Evolutionary conservation across 1,284 basidiomycete genomes (phyloP).

Genomic region (Takashimella koratensis): DNA sequence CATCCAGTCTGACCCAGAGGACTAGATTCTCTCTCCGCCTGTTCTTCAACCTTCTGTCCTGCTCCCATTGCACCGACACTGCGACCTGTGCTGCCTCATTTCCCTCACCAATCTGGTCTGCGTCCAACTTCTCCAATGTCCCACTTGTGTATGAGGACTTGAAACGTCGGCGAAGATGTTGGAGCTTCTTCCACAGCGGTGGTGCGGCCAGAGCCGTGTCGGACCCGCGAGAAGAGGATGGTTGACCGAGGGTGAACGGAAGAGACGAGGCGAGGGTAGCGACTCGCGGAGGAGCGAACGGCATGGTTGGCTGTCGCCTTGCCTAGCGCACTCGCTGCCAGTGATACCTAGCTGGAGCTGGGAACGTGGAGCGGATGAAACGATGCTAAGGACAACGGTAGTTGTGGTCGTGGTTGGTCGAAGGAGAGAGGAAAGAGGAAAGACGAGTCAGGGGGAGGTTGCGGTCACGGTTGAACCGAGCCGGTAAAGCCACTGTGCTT

Average conservation of each 20-base stretch:
- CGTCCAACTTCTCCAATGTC: neutral
- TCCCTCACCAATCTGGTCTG: neutral
- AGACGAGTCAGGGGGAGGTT: too few relatives aligned
- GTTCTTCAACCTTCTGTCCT: constrained; percentile 18
- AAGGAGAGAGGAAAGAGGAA: too few relatives aligned
- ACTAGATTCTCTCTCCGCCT: constrained; percentile 18
- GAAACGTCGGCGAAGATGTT: neutral
- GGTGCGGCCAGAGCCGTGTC: neutral
- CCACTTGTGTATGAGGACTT: neutral
- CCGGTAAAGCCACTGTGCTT: too few relatives aligned
- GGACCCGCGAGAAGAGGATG: neutral
- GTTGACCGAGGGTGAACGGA: neutral
- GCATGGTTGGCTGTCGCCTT: too few relatives aligned
- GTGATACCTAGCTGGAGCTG: too few relatives aligned
- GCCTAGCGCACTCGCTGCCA: too few relatives aligned
- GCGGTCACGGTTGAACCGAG: too few relatives aligned
- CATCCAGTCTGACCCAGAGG: constrained; percentile 19
- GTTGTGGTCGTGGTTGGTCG: too few relatives aligned
- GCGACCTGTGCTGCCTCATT: neutral
- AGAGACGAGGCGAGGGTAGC: neutral
- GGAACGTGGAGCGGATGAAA: too few relatives aligned
- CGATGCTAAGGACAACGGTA: too few relatives aligned
- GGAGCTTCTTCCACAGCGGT: neutral
- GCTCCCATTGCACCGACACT: constrained; percentile 24
- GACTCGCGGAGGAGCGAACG: neutral